Conservation (phyloP, 805 yeast species). For the Zygosaccharomyces kombuchaensis region DNA sequence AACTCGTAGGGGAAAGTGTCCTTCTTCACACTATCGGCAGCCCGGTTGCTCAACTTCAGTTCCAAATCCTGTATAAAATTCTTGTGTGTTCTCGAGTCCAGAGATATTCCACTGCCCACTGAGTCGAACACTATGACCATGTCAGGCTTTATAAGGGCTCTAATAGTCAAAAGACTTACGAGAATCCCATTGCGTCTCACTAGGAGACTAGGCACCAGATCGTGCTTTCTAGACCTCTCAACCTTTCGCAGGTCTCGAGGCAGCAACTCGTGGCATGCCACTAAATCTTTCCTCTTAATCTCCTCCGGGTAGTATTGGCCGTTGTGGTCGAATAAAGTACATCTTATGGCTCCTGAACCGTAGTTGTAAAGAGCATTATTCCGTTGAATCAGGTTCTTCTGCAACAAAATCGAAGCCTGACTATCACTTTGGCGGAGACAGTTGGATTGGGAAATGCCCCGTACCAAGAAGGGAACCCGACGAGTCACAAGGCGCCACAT, state of each 20-base stretch:
- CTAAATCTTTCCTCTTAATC: slow-evolving; percentile 67
- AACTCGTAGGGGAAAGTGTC: slow-evolving; percentile 75
- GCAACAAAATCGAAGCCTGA: slow-evolving; percentile 33
- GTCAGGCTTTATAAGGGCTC: slow-evolving; percentile 73
- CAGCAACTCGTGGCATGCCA: slow-evolving; percentile 68
- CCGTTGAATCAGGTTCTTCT: slow-evolving; percentile 38
- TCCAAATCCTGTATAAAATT: slow-evolving; percentile 25
- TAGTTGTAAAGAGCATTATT: slow-evolving; percentile 33
- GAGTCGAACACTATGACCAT: slow-evolving; percentile 70
- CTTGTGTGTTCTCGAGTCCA: slow-evolving; percentile 29
- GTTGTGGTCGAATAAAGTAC: slow-evolving; percentile 78
- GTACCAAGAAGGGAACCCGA: neutral
- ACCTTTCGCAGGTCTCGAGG: slow-evolving; percentile 90
- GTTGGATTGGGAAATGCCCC: neutral
- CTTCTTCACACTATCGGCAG: slow-evolving; percentile 18
- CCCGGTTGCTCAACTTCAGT: slow-evolving; percentile 22
- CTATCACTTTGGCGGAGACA: slow-evolving; percentile 3
- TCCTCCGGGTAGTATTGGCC: slow-evolving; percentile 59
- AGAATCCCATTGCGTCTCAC: slow-evolving; percentile 71
- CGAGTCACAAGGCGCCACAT: slow-evolving; percentile 1
- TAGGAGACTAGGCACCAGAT: slow-evolving; percentile 74
- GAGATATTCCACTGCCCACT: slow-evolving; percentile 24
- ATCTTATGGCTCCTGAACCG: slow-evolving; percentile 49
- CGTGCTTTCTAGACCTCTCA: slow-evolving; percentile 57
- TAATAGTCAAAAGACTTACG: slow-evolving; percentile 70